Conservation (phyloP, 768 basidiomycete species). For the Russula earlei region DNA sequence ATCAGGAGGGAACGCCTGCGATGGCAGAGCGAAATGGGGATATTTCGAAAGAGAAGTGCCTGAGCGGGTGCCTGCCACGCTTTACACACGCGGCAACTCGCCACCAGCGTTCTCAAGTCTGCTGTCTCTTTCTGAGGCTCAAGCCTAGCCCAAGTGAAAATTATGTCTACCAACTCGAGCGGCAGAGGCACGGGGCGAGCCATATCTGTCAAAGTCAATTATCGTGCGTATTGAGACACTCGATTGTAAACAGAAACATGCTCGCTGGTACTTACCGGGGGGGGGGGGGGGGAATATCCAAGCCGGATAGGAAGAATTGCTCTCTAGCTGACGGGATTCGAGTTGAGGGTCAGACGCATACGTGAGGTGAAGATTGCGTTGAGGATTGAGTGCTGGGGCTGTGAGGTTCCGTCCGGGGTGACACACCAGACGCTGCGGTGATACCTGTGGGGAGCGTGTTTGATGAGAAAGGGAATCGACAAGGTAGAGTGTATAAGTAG, state of each 20-base stretch:
- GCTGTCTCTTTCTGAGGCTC: neutral
- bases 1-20: neutral
- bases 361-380: neutral
- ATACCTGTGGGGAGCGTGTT: neutral
- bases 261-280: too few species aligned
- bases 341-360: neutral
- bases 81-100: slow-evolving; percentile 12
- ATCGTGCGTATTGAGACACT: too few species aligned
- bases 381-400: neutral
- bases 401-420: neutral
- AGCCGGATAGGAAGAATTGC: neutral
- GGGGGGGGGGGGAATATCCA: neutral
- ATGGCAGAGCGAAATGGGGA: slow-evolving; percentile 12
- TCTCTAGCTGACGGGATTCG: neutral
- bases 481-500: neutral
- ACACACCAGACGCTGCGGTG: neutral
- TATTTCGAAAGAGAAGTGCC: slow-evolving; percentile 6
- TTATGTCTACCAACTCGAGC: slow-evolving; percentile 12
- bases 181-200: neutral
- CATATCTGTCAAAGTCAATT: neutral
- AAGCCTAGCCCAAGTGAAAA: slow-evolving; percentile 10
- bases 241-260: neutral
- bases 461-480: neutral
- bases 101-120: slow-evolving; percentile 6
- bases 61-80: slow-evolving; percentile 9